Base-by-base conservation (phyloP, 768 basidiomycete genomes). In the Exsudoporus frostii region DNA sequence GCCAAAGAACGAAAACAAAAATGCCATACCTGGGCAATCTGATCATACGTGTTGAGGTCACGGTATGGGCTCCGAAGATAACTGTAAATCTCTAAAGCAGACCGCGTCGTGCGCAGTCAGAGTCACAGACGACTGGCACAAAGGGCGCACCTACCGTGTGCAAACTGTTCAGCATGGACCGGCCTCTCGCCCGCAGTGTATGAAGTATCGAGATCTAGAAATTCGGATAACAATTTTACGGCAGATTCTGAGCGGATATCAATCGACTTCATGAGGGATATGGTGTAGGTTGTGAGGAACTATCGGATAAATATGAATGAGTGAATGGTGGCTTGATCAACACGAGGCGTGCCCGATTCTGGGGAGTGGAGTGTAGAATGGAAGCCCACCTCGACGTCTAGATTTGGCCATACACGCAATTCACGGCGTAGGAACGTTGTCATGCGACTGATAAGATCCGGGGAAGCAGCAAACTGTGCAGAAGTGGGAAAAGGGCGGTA, bases 401-500 rank as follows among this genome's bases (percentile, higher is more conserved):
- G 73, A 64, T 85, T 82, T 10, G 81, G 77, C 94, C 94, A 98
- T 5, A 96, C 88, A 45, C 82, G 83, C 39, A 97, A 72, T 66
- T 98, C 94, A 40, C 94, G 79, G 34, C 95, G 79, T 11, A 97
- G 67, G 63, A 96, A 98, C 14, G 77, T 76, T 0, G 85, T 92
- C 30, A 90, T 89, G 11, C 91, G 81, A 46, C 81, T 82, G 44
- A 92, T 78, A 9, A 87, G 74, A 58, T 90, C 87, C 29, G 79
- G 81, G 17, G 92, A 90, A 1, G 86, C 80, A 11, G 90, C 56
- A 59, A 98, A 92, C 62, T 92, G 91, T 4, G 86, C 71, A 1
- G 94, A 92, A 0, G 85, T 85, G n/a, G 94, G 93, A 58, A 83
- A 91, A 19, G 94, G 93, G n/a, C 85, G 84, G 68, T 90, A 96